These are phyloP conservation scores for Kitagawia praeruptora DNA, from an alignment of 129 eudicot species.

Conservation along the genomic window DNA sequence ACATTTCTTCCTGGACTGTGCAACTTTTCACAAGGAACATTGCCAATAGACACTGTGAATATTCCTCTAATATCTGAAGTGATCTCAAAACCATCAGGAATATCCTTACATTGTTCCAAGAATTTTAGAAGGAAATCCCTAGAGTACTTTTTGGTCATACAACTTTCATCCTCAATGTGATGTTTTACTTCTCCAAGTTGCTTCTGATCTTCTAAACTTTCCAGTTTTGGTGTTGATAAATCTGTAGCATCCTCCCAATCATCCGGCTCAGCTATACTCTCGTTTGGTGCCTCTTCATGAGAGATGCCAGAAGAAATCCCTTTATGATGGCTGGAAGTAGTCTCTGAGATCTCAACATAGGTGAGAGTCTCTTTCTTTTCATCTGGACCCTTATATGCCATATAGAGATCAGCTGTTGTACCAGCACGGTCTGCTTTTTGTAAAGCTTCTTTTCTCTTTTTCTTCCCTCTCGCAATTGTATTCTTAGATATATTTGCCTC, in stretches of 20 bases:
- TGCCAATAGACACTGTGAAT: constrained; percentile 23
- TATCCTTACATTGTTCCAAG: constrained; percentile 49
- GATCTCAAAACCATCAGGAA: constrained; percentile 57
- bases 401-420: constrained; percentile 72
- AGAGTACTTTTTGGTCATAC: constrained; percentile 55
- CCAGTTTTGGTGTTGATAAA: constrained; percentile 60
- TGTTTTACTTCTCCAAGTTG: constrained; percentile 7
- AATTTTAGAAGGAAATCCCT: constrained; percentile 92
- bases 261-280: constrained; percentile 64
- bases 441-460: constrained; percentile 49
- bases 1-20: constrained; percentile 58
- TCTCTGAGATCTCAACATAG: constrained; percentile 30
- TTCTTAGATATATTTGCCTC: constrained; percentile 35
- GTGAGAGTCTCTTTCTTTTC: constrained; percentile 51
- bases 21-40: constrained; percentile 36
- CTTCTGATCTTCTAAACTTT: constrained; percentile 23
- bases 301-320: constrained; percentile 22
- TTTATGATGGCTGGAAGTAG: constrained; percentile 18
- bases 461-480: constrained; percentile 38
- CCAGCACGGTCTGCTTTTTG: constrained; percentile 74
- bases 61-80: constrained; percentile 36
- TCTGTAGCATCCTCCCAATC: constrained; percentile 98
- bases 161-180: constrained; percentile 43
- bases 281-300: constrained; percentile 24
- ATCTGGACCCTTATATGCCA: constrained; percentile 83